Conservation (phyloP, 768 basidiomycete species). For the Boletus edulis region DNA sequence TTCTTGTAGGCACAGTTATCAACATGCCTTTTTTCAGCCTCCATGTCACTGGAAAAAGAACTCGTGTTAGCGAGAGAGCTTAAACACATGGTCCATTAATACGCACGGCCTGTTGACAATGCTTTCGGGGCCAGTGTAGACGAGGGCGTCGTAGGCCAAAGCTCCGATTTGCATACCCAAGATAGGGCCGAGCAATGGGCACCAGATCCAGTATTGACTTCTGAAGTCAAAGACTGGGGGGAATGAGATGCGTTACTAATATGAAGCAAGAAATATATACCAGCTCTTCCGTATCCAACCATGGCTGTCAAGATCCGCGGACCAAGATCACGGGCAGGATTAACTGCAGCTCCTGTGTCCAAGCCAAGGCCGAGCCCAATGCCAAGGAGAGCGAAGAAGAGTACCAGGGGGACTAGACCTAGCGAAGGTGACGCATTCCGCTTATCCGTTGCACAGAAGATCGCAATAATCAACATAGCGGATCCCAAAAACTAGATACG, state of each 20-base stretch:
- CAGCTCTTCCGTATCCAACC: conserved; percentile 60
- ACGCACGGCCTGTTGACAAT: conserved; percentile 52
- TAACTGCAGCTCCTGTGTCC: conserved; percentile 65
- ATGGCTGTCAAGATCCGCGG: conserved; percentile 67
- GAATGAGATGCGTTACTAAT: neutral
- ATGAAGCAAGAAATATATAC: conserved; percentile 35
- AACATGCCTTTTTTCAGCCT: conserved; percentile 16
- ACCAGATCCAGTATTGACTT: conserved; percentile 76
- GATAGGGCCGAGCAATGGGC: conserved; percentile 57
- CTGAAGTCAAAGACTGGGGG: conserved; percentile 25
- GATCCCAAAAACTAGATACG: conserved; percentile 50
- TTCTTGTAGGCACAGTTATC: conserved; percentile 3
- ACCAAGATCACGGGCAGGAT: conserved; percentile 72
- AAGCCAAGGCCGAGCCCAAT: conserved; percentile 58
- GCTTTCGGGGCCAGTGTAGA: conserved; percentile 57
- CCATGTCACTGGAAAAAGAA: conserved; percentile 6
- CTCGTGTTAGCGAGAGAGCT: neutral
- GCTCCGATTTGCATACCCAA: conserved; percentile 54
- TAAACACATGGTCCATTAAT: neutral
- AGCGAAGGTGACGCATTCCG: conserved; percentile 46
- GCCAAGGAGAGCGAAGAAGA: conserved; percentile 60
- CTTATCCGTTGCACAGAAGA: conserved; percentile 54
- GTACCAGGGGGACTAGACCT: conserved; percentile 51
- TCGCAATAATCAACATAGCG: conserved; percentile 50
- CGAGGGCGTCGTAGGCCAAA: conserved; percentile 54